phyloP scores from a whole-genome alignment of 192 early-diverging fungal genomes.

The Chytriomyces confervae region DNA sequence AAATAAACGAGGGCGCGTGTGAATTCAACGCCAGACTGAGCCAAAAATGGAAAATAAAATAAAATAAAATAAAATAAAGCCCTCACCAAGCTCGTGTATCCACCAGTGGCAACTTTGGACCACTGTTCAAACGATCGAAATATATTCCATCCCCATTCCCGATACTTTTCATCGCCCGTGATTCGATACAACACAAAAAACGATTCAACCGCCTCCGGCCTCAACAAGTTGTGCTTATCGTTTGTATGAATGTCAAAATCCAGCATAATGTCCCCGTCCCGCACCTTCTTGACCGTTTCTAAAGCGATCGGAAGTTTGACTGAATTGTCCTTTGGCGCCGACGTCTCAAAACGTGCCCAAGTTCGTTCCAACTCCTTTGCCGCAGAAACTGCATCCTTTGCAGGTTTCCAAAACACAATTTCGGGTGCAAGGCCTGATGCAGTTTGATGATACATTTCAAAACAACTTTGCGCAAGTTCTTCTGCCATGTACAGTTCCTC shows the following conservation, averaged over 20 bases:
- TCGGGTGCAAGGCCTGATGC: slow-evolving; percentile 83
- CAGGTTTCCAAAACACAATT: slow-evolving; percentile 76
- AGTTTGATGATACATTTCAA: slow-evolving; percentile 80
- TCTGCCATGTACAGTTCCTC: slow-evolving; percentile 73
- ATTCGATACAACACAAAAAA: slow-evolving; percentile 85
- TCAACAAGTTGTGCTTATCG: slow-evolving; percentile 80
- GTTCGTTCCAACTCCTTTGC: slow-evolving; percentile 10
- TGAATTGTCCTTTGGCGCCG: too few relatives aligned
- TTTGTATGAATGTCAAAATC: slow-evolving; percentile 71
- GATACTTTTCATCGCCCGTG: slow-evolving; percentile 83
- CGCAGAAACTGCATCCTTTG: slow-evolving; percentile 30
- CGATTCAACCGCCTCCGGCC: slow-evolving; percentile 90
- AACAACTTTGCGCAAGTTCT: slow-evolving; percentile 78
- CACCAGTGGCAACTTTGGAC: slow-evolving; percentile 65
- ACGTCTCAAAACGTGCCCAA: slow-evolving; percentile 19
- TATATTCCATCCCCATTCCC: slow-evolving; percentile 79
- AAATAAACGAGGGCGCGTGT: background rate
- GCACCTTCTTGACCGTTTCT: background rate
- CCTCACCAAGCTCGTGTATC: slow-evolving; percentile 65
- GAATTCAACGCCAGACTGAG: background rate
- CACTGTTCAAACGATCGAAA: slow-evolving; percentile 85
- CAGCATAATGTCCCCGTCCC: slow-evolving; percentile 32
- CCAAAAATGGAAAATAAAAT: background rate
- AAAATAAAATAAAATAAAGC: slow-evolving; percentile 45
- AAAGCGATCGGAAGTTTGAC: slow-evolving; percentile 11